Evolutionary conservation across 2,329 filamentous ascomycete species (phyloP).

Genomic region (Trichoderma simmonsii): DNA sequence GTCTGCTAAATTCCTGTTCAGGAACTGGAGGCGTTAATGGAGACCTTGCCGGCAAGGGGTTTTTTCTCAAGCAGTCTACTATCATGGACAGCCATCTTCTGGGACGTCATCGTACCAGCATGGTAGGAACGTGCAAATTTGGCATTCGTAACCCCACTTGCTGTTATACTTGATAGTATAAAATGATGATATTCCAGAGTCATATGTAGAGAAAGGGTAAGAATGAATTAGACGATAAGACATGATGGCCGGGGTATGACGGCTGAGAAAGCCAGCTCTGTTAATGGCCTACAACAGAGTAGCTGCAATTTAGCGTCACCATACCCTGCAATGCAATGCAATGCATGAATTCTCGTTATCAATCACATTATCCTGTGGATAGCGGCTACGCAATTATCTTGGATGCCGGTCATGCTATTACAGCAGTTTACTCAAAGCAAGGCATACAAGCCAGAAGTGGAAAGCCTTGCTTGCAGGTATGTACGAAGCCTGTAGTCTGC

Average conservation of each 20-base stretch:
- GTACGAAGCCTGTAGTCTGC: neutral
- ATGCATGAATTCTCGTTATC: neutral
- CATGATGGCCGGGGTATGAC: neutral
- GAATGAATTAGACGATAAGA: neutral
- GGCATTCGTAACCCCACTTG: neutral
- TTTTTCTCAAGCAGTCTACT: neutral
- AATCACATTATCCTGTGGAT: neutral
- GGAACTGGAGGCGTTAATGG: neutral
- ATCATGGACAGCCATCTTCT: neutral
- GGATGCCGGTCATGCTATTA: neutral
- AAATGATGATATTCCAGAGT: neutral
- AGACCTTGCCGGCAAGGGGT: neutral
- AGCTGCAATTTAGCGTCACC: neutral
- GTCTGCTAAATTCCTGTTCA: neutral
- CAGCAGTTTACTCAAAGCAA: neutral
- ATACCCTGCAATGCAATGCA: conserved; percentile 12
- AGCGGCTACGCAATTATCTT: neutral
- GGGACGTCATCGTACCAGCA: neutral
- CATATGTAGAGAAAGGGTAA: neutral
- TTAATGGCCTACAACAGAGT: neutral
- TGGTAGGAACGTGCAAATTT: neutral
- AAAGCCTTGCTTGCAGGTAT: neutral
- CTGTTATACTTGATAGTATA: neutral
- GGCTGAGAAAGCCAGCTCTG: neutral
- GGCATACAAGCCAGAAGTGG: neutral